Base-by-base conservation (phyloP, 2,329 filamentous ascomycete genomes). In the Colletotrichum brevisporum region DNA sequence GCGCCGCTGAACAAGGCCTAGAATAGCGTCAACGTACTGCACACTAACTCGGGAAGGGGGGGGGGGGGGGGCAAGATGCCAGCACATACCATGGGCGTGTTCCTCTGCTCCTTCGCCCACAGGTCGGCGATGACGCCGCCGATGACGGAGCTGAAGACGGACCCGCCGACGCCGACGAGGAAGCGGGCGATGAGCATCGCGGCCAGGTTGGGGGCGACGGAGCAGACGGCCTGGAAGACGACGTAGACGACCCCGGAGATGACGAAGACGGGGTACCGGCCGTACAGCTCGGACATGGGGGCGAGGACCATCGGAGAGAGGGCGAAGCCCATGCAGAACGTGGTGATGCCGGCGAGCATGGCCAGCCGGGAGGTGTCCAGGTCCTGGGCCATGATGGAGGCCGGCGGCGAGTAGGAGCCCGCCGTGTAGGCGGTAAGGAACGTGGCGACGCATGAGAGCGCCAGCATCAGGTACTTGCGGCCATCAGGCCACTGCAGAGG, bases 81-180 rank as follows among this genome's bases (percentile, higher is more conserved):
- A 18, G 18, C 6, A 27, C 43, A 26, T 61, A 61, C 58, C 95
- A 98, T 97, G 0, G 95, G 93, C 0, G 92, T 94, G 74, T 98
- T 97, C 41, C 95, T 86, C 52, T 93, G 90, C 68, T 92, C 83
- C 10, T 93, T 89, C 55, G 91, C 88, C 82, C 94, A 97, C 67
- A 97, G 88, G 76, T 98, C 95, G 58, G 92, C 92, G 48, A 98
- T 91, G 4, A 98, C 92, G 4, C 95, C 95, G n/a, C 95, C 95
- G 0, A 97, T 92, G 86, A 97, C 95, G 24, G 94, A 96, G 52
- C 92, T 94, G 76, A 97, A 97, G 0, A 86, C 90, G 56, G 91
- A 94, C 6, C 89, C 91, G 6, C 92, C 93, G n/a, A 90, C 89
- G 1, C 95, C 95, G 10, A 90, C 87, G 54, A 96, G 85, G 76